A percentile compares a stretch with the other conserved stretches of the same genome.
phyloP scores from a whole-genome alignment of 83 land plant species.

The Picea abies region DNA sequence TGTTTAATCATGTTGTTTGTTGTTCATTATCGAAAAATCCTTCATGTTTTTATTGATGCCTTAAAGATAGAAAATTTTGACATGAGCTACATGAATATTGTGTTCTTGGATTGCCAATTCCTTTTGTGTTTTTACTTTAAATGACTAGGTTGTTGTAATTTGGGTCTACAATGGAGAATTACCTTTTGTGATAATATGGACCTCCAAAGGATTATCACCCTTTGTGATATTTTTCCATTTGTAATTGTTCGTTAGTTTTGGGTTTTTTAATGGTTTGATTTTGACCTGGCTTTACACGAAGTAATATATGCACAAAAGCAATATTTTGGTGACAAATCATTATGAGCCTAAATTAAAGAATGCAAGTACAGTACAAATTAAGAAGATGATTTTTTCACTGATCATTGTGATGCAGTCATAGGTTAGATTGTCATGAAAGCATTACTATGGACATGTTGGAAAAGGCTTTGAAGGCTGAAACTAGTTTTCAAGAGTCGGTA shows the following conservation, averaged over 20 bases:
- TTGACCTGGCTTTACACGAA: neutral
- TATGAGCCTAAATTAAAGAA: neutral
- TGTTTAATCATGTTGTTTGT: no score
- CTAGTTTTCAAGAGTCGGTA: neutral
- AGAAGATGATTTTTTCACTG: neutral
- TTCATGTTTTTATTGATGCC: no score
- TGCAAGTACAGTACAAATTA: neutral
- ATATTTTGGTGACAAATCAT: neutral
- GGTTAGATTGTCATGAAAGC: neutral
- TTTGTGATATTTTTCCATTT: neutral
- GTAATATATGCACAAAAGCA: neutral
- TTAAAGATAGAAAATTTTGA: no score
- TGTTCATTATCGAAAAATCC: no score
- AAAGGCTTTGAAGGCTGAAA: neutral
- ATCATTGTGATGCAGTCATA: neutral
- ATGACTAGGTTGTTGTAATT: neutral
- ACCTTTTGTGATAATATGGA: neutral
- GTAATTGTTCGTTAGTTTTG: neutral
- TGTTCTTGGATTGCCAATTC: no score
- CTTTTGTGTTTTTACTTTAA: neutral
- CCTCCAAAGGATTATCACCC: neutral
- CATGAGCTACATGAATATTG: no score
- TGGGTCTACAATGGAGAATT: neutral
- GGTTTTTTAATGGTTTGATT: neutral
- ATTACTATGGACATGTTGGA: neutral